Conservation (phyloP, 2,329 filamentous ascomycete species). For the Aureobasidium sp. region DNA sequence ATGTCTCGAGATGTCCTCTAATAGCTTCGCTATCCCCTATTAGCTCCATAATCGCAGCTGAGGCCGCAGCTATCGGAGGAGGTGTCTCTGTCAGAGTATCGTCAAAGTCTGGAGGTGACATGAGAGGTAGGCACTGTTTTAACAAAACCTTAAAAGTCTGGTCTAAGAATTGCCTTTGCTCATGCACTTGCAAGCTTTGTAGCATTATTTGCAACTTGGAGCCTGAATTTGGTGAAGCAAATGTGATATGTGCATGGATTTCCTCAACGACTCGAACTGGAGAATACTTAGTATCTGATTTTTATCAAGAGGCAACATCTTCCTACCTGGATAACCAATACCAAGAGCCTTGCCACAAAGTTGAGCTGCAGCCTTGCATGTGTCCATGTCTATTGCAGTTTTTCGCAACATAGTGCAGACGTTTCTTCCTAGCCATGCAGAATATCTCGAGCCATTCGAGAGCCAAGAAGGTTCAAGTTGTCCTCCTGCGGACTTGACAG, state of each 20-base stretch:
- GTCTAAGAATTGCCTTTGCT: conserved; percentile 41
- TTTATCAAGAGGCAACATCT: not conserved
- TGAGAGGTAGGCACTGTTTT: conserved; percentile 16
- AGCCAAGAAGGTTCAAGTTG: conserved; percentile 48
- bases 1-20: conserved; percentile 20
- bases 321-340: conserved; percentile 63
- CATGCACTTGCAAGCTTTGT: conserved; percentile 37
- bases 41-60: conserved; percentile 17
- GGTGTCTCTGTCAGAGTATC: not conserved
- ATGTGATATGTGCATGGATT: conserved; percentile 3
- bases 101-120: not conserved
- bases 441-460: conserved; percentile 57
- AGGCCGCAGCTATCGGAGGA: conserved; percentile 11
- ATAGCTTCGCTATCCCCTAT: conserved; percentile 16
- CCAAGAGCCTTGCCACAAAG: conserved; percentile 55
- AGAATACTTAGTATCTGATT: not conserved
- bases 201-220: conserved; percentile 27
- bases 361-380: conserved; percentile 33
- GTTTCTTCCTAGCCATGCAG: conserved; percentile 63
- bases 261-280: conserved; percentile 12
- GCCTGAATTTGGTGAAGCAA: not conserved
- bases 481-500: conserved; percentile 30
- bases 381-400: conserved; percentile 21
- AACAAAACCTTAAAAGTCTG: conserved; percentile 25
- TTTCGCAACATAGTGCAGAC: conserved; percentile 47